A percentile compares a stretch with the other conserved stretches of the same genome.
Conservation (phyloP, 1,284 basidiomycete species). For the Rhodotorula sp. region DNA sequence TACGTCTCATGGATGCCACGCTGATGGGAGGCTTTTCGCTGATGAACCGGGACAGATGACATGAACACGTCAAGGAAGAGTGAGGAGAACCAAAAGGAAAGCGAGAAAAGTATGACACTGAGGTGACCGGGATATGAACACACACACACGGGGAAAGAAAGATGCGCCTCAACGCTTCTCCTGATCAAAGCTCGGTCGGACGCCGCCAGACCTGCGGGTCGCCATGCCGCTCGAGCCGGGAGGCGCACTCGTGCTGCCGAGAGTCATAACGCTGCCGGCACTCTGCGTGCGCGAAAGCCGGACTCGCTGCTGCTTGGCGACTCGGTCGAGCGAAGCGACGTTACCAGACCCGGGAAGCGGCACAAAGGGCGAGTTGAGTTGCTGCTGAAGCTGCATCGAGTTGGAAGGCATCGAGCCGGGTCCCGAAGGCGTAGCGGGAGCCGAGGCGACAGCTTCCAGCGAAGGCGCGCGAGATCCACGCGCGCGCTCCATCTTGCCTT, state of each 20-base stretch:
- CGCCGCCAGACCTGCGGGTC: conserved; percentile 5
- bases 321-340: not conserved
- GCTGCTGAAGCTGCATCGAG: not conserved
- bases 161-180: conserved; percentile 17
- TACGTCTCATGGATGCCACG: no score
- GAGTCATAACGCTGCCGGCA: conserved; percentile 14
- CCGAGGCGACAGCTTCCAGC: conserved; percentile 16
- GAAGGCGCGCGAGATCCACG: conserved; percentile 7
- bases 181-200: conserved; percentile 18
- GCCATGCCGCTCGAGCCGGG: conserved; percentile 1
- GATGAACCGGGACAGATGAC: no score
- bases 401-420: not conserved
- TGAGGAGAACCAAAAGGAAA: no score
- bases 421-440: conserved; percentile 12
- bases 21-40: no score
- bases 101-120: no score
- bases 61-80: no score
- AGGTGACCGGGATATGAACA: no score
- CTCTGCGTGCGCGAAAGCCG: conserved; percentile 29
- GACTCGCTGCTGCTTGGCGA: conserved; percentile 16
- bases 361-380: conserved; percentile 9
- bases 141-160: no score
- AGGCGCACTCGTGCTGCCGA: conserved; percentile 3
- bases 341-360: not conserved
- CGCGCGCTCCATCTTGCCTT: conserved; percentile 30